phyloP scores from a whole-genome alignment of 2,329 filamentous ascomycete species.

The Neobulgaria alba region DNA sequence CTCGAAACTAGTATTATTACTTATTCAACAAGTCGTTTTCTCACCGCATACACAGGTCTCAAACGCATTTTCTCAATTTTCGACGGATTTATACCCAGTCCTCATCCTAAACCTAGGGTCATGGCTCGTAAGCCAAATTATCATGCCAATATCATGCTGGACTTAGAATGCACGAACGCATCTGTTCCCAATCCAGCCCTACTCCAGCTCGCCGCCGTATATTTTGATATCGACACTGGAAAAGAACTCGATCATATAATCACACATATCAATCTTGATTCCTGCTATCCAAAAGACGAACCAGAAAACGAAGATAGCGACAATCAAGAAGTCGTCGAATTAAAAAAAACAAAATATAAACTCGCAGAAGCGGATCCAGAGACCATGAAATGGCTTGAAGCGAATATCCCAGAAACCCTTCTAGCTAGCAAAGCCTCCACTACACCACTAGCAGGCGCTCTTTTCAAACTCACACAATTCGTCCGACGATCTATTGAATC shows the following conservation, averaged over 20 bases:
- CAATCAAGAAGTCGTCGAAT: background rate
- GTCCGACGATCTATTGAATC: background rate
- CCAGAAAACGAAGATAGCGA: background rate
- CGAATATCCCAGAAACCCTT: conserved; percentile 10
- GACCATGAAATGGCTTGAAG: conserved; percentile 5
- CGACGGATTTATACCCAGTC: background rate
- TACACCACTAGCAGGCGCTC: conserved; percentile 5
- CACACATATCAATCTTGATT: conserved; percentile 10
- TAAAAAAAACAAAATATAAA: background rate
- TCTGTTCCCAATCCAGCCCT: conserved; percentile 10
- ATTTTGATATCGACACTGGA: conserved; percentile 15
- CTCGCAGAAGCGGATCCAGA: background rate
- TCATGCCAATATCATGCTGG: conserved; percentile 19
- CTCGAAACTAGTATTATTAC: no score
- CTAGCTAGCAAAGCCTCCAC: conserved; percentile 4
- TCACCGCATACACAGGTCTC: no score
- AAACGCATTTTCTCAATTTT: background rate
- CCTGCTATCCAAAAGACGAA: conserved; percentile 4
- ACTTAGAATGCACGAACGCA: conserved; percentile 11
- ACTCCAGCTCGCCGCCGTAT: conserved; percentile 12
- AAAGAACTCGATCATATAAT: conserved; percentile 6
- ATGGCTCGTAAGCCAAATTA: background rate
- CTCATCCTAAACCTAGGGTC: background rate
- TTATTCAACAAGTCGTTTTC: no score
- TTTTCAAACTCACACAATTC: conserved; percentile 9